These are phyloP conservation scores for Schoenoplectus triqueter DNA, from an alignment of 202 grass and related monocot genomes.

Conservation along the genomic window DNA sequence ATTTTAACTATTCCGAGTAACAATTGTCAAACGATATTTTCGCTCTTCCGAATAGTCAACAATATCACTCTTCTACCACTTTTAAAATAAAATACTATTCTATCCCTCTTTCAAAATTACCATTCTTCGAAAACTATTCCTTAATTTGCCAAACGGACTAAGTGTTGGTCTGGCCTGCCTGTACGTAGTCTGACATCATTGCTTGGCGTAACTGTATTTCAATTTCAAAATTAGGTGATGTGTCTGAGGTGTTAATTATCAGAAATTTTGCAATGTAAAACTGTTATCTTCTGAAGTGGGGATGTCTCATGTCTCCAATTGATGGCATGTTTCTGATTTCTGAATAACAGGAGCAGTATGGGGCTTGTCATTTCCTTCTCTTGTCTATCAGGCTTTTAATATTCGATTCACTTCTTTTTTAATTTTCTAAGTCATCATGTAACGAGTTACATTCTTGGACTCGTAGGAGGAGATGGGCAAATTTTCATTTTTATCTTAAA, in stretches of 20 bases:
- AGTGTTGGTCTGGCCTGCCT: constrained; percentile 1
- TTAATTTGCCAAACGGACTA: neutral
- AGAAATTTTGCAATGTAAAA: constrained; percentile 17
- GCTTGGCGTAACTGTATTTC: neutral
- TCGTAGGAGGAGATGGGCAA: no score
- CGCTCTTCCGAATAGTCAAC: no score
- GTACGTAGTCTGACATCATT: constrained; percentile 18
- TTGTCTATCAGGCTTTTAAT: neutral
- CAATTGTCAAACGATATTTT: no score
- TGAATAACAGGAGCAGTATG: neutral
- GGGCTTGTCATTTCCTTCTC: neutral
- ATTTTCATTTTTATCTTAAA: no score
- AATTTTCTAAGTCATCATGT: neutral
- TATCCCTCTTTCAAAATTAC: no score
- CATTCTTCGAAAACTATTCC: no score
- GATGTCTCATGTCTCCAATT: neutral
- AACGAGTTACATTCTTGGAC: no score
- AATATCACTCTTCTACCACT: no score
- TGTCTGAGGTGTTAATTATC: constrained; percentile 11
- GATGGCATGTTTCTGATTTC: neutral
- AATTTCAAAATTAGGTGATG: constrained; percentile 10
- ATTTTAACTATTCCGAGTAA: no score
- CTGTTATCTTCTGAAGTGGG: constrained; percentile 26
- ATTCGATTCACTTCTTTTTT: neutral
- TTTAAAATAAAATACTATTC: no score